Percentiles rank a stretch among this genome's conserved stretches.
phyloP scores from a whole-genome alignment of 352 stramenopile genomes.

The Phytophthora fragariaefolia region DNA sequence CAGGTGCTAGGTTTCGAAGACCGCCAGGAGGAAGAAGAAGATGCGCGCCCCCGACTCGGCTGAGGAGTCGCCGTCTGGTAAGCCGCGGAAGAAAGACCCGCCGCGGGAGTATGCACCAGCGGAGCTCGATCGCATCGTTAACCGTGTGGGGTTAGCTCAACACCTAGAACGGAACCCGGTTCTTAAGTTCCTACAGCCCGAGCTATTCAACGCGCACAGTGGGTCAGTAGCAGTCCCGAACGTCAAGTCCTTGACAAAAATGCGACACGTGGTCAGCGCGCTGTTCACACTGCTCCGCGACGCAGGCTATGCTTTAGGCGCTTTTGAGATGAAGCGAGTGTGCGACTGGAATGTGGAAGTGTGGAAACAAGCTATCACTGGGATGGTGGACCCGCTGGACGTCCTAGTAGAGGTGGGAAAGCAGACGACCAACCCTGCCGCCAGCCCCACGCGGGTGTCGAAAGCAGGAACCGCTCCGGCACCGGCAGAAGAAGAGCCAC shows the following conservation, averaged over 20 bases:
- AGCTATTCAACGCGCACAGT: neutral
- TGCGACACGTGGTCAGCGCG: neutral
- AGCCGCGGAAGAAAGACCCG: neutral
- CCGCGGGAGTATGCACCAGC: neutral
- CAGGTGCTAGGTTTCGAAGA: neutral
- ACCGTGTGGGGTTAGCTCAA: neutral
- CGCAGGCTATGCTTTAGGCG: neutral
- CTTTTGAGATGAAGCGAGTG: slow-evolving; percentile 17
- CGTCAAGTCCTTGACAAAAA: neutral
- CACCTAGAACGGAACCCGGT: slow-evolving; percentile 4
- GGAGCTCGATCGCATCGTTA: neutral
- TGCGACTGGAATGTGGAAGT: slow-evolving; percentile 17
- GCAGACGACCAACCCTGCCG: too few species aligned
- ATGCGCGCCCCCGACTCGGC: slow-evolving; percentile 1
- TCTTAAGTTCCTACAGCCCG: neutral
- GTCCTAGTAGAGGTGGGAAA: too few species aligned
- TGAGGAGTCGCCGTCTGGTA: neutral
- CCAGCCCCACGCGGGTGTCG: too few species aligned
- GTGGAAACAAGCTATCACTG: too few species aligned
- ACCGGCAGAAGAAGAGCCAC: too few species aligned
- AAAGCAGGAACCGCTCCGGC: too few species aligned
- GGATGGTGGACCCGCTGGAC: too few species aligned
- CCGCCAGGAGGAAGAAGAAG: slow-evolving; percentile 19
- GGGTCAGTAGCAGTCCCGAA: neutral
- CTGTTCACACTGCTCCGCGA: slow-evolving; percentile 4